Evolutionary conservation across 805 yeast genomes (phyloP).

Genomic region (Priceomyces haplophilus): DNA sequence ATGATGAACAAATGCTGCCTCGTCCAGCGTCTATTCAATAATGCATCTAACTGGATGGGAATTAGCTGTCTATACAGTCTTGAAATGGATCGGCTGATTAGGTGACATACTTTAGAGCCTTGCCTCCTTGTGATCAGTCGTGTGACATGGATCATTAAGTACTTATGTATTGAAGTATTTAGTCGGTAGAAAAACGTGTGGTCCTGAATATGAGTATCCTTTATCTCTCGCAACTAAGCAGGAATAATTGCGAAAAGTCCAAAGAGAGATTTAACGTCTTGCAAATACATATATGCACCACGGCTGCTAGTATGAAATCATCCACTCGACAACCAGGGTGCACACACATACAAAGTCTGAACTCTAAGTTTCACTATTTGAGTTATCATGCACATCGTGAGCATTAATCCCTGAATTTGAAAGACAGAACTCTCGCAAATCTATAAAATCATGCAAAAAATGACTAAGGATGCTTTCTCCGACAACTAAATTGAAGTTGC

Average conservation of each 20-base stretch:
- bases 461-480: constrained; percentile 33
- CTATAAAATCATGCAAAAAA: constrained; percentile 28
- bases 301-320: no score
- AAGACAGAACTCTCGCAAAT: constrained; percentile 24
- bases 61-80: constrained; percentile 1
- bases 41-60: constrained; percentile 5
- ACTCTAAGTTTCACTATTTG: no score
- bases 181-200: background rate
- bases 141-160: background rate
- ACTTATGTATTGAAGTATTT: background rate
- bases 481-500: constrained; percentile 37
- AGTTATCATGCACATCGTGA: background rate
- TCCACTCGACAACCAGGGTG: no score
- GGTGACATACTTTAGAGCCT: background rate
- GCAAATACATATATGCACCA: no score
- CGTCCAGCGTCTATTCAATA: constrained; percentile 22
- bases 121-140: background rate
- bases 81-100: background rate
- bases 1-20: constrained; percentile 31
- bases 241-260: background rate
- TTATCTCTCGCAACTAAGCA: background rate
- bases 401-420: background rate
- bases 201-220: background rate
- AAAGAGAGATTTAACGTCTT: background rate
- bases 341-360: no score